These are phyloP conservation scores for Camelina sativa DNA, from an alignment of 345 rosid species.

Conservation along the genomic window DNA sequence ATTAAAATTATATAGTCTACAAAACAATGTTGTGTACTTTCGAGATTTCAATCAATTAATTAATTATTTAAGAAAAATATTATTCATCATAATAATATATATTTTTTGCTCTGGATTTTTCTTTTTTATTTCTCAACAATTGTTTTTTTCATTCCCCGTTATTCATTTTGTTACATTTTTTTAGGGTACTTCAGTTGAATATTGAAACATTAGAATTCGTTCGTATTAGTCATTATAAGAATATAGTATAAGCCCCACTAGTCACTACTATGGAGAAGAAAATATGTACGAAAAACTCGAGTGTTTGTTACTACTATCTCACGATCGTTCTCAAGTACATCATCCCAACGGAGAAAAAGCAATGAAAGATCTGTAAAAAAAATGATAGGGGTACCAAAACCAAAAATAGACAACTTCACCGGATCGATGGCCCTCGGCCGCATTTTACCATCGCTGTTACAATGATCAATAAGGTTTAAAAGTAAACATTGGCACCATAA, in stretches of 20 bases:
- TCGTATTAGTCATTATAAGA: not conserved
- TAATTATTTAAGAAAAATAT: too few relatives aligned
- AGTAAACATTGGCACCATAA: not conserved
- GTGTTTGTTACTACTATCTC: not conserved
- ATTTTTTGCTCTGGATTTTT: too few relatives aligned
- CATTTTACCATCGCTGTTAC: constrained; percentile 5
- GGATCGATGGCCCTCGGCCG: not conserved
- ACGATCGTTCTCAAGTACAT: constrained; percentile 9
- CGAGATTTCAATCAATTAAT: too few relatives aligned
- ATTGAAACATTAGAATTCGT: too few relatives aligned
- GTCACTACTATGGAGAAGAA: not conserved
- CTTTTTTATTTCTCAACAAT: too few relatives aligned
- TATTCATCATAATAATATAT: too few relatives aligned
- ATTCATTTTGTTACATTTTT: too few relatives aligned
- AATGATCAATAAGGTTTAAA: not conserved
- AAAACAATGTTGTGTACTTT: too few relatives aligned
- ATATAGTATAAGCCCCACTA: not conserved
- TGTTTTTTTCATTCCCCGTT: too few relatives aligned
- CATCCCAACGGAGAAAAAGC: not conserved
- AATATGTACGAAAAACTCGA: not conserved
- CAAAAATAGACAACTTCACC: not conserved
- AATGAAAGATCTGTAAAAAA: not conserved
- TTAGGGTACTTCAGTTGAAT: too few relatives aligned
- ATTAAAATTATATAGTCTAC: too few relatives aligned
- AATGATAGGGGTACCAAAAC: not conserved